phyloP scores from a whole-genome alignment of 1,284 basidiomycete genomes.

The Boletus sp. region DNA sequence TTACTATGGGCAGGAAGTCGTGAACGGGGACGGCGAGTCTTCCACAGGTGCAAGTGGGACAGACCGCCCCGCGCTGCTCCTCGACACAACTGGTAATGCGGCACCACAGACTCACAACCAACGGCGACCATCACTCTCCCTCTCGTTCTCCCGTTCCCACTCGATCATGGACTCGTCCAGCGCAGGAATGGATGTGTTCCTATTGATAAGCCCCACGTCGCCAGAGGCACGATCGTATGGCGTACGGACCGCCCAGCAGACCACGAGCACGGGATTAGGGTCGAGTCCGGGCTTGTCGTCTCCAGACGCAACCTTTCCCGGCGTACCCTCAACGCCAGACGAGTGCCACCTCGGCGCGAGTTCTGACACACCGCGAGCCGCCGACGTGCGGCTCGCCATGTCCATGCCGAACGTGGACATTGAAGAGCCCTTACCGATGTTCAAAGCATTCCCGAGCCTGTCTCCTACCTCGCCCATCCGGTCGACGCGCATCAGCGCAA shows the following conservation, averaged over 20 bases:
- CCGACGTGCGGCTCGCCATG: conserved; percentile 10
- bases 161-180: conserved; percentile 17
- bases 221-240: conserved; percentile 7
- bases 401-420: neutral
- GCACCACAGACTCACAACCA: neutral
- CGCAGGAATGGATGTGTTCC: conserved; percentile 25
- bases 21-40: neutral
- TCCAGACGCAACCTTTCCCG: neutral
- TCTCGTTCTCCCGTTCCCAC: conserved; percentile 13
- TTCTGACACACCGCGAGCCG: neutral
- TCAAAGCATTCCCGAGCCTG: conserved; percentile 19
- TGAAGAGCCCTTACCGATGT: neutral
- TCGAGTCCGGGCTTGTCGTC: neutral
- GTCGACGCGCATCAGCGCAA: conserved; percentile 13
- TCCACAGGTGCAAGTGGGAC: neutral
- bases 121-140: conserved; percentile 18
- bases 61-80: neutral
- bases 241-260: conserved; percentile 7
- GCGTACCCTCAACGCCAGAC: neutral
- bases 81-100: neutral
- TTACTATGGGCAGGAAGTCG: conserved; percentile 17
- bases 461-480: conserved; percentile 8
- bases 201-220: conserved; percentile 16
- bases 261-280: neutral
- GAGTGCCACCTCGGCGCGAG: neutral